Percentiles rank a stretch among this genome's conserved stretches.
Evolutionary conservation across 1,284 basidiomycete genomes (phyloP).

Genomic region (Malassezia pachydermatis): DNA sequence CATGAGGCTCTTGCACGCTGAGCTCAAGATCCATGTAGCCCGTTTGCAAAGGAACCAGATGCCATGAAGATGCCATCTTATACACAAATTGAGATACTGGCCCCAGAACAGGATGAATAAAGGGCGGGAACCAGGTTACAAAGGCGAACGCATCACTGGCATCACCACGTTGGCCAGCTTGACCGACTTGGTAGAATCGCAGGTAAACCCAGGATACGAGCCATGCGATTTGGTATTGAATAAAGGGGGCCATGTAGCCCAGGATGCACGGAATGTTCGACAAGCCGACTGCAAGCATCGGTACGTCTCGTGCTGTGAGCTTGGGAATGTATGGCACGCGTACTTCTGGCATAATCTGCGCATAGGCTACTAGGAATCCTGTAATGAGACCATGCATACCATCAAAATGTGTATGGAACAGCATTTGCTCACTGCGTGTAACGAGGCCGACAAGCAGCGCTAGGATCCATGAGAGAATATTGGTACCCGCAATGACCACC

Average conservation of each 20-base stretch:
- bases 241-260: conserved; percentile 84
- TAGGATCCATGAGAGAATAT: conserved; percentile 37
- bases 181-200: conserved; percentile 84
- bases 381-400: conserved; percentile 86
- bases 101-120: conserved; percentile 57
- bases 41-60: conserved; percentile 57
- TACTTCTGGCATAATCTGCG: conserved; percentile 75
- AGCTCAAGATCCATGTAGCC: conserved; percentile 26
- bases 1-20: conserved; percentile 54
- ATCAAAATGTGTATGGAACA: conserved; percentile 73
- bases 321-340: not conserved
- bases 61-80: conserved; percentile 56
- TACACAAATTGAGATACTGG: conserved; percentile 61
- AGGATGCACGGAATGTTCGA: conserved; percentile 79
- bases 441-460: conserved; percentile 33
- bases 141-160: conserved; percentile 93
- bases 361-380: conserved; percentile 84
- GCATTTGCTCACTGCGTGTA: conserved; percentile 27
- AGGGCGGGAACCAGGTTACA: conserved; percentile 88
- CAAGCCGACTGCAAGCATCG: conserved; percentile 83
- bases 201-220: conserved; percentile 88
- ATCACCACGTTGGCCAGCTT: conserved; percentile 60
- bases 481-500: conserved; percentile 52
- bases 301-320: conserved; percentile 53
- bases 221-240: conserved; percentile 92